Evolutionary conservation across 176 grass and related monocot genomes (phyloP), one percentile per base, ranked within the genome.

Genomic region (Pontederia crassipes): DNA sequence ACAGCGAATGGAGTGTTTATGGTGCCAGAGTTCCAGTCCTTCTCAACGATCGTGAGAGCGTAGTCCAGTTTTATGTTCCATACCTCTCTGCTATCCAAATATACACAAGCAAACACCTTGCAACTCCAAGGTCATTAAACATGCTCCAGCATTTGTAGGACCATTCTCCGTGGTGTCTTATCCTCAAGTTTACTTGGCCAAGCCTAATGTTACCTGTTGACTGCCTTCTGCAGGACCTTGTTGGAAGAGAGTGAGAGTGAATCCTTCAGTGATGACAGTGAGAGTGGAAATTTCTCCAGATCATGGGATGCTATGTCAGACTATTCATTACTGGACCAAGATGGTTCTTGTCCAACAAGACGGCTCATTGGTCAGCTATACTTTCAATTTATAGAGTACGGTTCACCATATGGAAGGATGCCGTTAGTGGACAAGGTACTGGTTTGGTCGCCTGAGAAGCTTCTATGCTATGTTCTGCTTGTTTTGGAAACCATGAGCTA

Each of bases 181-280:
- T 0, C 20, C 20, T 24, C 20, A 24, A 24, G 20, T 24, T 24
- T 24, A 24, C 20, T 24, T 24, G 20, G 20, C 20, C 20, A 24
- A 24, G 20, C 20, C 20, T 24, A 24, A 24, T 24, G 20, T 24
- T 24, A 24, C 20, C 20, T 24, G 20, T 68, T 40, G 28, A 5
- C 2, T 8, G 13, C 9, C n/a, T 46, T 46, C 11, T 55, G 15
- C 4, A 72, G 71, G 49, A 47, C 10, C n/a, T 13, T 52, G 20
- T 61, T 47, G 40, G 74, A 82, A 55, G 80, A 82, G 5, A 87
- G 80, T n/a, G 88, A 87, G 75, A 79, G 62, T 2, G 89, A 93
- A 72, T 93, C 79, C 3, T 93, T 64, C 67, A 93, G 83, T 24
- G 20, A 24, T 24, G 20, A 24, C 20, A 24, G 20, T 24, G 20